phyloP scores from a whole-genome alignment of 352 stramenopile species.

The Paralagenidium karlingii region DNA sequence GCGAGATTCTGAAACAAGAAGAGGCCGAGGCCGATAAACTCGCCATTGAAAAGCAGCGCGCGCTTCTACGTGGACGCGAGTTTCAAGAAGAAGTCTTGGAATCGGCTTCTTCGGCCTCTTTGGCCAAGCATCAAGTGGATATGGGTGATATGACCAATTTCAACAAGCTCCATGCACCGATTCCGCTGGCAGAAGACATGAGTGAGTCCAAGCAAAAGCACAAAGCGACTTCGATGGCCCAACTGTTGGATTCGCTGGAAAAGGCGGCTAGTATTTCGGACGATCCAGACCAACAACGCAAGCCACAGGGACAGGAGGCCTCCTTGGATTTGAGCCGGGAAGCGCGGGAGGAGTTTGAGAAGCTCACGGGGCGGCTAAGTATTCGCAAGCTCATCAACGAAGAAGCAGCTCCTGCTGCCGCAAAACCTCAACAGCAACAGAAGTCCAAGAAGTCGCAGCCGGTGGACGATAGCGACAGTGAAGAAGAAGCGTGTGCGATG shows the following conservation, averaged over 20 bases:
- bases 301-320: conserved; percentile 1
- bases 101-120: conserved; percentile 5
- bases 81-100: conserved; percentile 54
- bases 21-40: conserved; percentile 58
- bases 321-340: conserved; percentile 20
- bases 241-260: conserved; percentile 62
- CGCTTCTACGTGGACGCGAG: conserved; percentile 55
- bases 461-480: conserved; percentile 23
- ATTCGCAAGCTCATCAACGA: conserved; percentile 29
- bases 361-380: conserved; percentile 33
- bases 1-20: conserved; percentile 65
- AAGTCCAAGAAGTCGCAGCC: conserved; percentile 8
- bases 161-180: conserved; percentile 54
- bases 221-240: conserved; percentile 53
- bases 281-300: conserved; percentile 4
- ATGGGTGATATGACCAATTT: conserved; percentile 78
- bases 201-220: conserved; percentile 31
- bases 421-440: conserved; percentile 1
- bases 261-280: conserved; percentile 24
- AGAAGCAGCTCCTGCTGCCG: conserved; percentile 6
- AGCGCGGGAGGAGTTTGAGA: conserved; percentile 39
- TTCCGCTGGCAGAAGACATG: conserved; percentile 45
- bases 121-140: conserved; percentile 40
- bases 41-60: conserved; percentile 43
- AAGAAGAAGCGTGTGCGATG: conserved; percentile 61